Conservation (phyloP, 2,329 filamentous ascomycete species). For the Beauveria brongniartii region DNA sequence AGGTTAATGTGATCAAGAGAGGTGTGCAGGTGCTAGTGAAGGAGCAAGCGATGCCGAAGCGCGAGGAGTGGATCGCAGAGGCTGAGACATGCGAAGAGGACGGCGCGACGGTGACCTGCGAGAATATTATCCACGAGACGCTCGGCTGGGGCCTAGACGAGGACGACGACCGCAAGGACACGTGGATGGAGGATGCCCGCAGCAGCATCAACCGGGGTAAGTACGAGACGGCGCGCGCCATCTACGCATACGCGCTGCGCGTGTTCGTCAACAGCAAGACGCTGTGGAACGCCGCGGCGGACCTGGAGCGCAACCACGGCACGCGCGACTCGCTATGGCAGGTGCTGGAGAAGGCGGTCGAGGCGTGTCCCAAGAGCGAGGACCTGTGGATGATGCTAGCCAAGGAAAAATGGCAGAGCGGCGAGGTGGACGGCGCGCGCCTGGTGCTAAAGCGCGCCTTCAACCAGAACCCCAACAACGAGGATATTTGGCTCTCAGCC, state of each 20-base stretch:
- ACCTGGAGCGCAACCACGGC: conserved; percentile 85
- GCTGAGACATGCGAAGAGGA: conserved; percentile 94
- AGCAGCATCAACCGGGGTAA: conserved; percentile 70
- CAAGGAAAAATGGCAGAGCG: conserved; percentile 86
- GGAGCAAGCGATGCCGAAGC: conserved; percentile 91
- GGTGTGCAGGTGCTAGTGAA: conserved; percentile 81
- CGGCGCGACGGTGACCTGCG: conserved; percentile 77
- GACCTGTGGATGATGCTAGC: conserved; percentile 94
- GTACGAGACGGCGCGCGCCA: conserved; percentile 86
- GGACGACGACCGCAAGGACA: conserved; percentile 91
- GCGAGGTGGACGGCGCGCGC: conserved; percentile 79
- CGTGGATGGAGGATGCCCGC: conserved; percentile 91
- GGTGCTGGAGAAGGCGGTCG: conserved; percentile 85
- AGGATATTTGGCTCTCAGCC: conserved; percentile 94
- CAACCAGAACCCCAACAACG: conserved; percentile 90
- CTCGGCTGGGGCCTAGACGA: conserved; percentile 90
- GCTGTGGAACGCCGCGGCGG: conserved; percentile 83
- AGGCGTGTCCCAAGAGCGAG: conserved; percentile 85
- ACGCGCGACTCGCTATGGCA: conserved; percentile 74
- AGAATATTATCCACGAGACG: conserved; percentile 84
- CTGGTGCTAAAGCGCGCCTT: conserved; percentile 83
- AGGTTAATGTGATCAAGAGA: conserved; percentile 89
- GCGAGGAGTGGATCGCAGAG: conserved; percentile 93
- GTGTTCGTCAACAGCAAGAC: conserved; percentile 84
- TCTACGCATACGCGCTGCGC: conserved; percentile 83